Percentiles rank a stretch among this genome's conserved stretches.
Conservation (phyloP, 805 yeast species). For the Lipomyces orientalis region DNA sequence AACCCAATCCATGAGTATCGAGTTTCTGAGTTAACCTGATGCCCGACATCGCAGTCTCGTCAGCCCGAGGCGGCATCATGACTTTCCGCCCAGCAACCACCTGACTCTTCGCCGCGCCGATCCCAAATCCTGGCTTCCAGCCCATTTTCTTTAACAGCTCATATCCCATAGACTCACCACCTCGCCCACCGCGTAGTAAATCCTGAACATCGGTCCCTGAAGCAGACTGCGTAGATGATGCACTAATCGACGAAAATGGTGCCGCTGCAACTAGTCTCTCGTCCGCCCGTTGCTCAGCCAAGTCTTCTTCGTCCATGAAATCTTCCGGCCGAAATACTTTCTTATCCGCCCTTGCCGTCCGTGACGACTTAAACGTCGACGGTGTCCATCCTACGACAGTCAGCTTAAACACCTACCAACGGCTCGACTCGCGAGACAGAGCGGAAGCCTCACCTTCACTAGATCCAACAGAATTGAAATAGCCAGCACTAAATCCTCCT, state of each 20-base stretch:
- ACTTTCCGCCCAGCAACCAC: slow-evolving; percentile 45
- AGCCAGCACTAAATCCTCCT: slow-evolving; percentile 48
- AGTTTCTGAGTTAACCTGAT: slow-evolving; percentile 1
- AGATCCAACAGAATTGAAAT: slow-evolving; percentile 46
- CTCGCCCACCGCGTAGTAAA: neutral
- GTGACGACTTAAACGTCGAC: slow-evolving; percentile 38
- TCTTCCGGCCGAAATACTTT: slow-evolving; percentile 39
- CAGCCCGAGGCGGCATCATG: slow-evolving; percentile 35
- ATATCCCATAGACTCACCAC: slow-evolving; percentile 69
- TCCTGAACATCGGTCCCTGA: neutral
- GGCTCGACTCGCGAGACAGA: neutral
- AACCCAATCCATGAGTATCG: slow-evolving; percentile 37
- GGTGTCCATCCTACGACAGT: slow-evolving; percentile 42
- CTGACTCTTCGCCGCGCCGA: slow-evolving; percentile 75
- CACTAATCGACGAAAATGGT: slow-evolving; percentile 13
- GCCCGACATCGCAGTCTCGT: neutral
- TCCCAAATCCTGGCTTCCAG: slow-evolving; percentile 80
- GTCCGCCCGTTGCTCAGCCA: slow-evolving; percentile 36
- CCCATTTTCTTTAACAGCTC: slow-evolving; percentile 74
- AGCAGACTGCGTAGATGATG: neutral
- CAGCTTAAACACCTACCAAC: neutral
- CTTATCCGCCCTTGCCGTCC: slow-evolving; percentile 25
- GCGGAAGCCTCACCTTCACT: slow-evolving; percentile 41
- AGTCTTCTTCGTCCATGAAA: slow-evolving; percentile 47
- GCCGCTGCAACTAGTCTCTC: slow-evolving; percentile 31